Conservation (phyloP, 345 rosid species). For the Rubroshorea leprosula region DNA sequence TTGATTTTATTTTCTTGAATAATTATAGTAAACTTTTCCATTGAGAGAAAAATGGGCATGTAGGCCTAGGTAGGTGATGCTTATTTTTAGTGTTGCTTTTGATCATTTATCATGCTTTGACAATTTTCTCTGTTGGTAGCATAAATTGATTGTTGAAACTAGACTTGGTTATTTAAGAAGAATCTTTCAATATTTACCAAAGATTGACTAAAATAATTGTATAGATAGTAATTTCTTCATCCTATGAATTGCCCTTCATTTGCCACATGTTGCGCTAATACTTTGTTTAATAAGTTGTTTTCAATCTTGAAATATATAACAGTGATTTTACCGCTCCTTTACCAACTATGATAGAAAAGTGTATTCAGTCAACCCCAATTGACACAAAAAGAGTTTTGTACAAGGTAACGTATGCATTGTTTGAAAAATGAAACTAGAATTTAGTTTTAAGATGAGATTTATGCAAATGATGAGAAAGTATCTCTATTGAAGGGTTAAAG, state of each 20-base stretch:
- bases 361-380: conserved; percentile 95
- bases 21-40: neutral
- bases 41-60: neutral
- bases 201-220: too few relatives aligned
- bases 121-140: neutral
- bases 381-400: conserved; percentile 96
- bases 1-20: too few relatives aligned
- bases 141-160: too few relatives aligned
- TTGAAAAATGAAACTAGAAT: neutral
- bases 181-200: too few relatives aligned
- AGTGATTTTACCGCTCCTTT: conserved; percentile 66
- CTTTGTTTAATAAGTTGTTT: conserved; percentile 61
- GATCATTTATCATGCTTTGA: conserved; percentile 1
- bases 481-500: neutral
- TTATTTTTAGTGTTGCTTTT: neutral
- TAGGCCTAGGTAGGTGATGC: neutral
- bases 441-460: conserved; percentile 8
- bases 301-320: conserved; percentile 89
- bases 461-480: conserved; percentile 4
- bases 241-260: too few relatives aligned
- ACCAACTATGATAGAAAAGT: conserved; percentile 85
- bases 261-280: conserved; percentile 9
- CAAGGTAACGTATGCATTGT: conserved; percentile 52
- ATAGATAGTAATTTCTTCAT: neutral
- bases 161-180: neutral